These are phyloP conservation scores for Suillus cothurnatus DNA, from an alignment of 768 basidiomycete genomes.

Conservation along the genomic window DNA sequence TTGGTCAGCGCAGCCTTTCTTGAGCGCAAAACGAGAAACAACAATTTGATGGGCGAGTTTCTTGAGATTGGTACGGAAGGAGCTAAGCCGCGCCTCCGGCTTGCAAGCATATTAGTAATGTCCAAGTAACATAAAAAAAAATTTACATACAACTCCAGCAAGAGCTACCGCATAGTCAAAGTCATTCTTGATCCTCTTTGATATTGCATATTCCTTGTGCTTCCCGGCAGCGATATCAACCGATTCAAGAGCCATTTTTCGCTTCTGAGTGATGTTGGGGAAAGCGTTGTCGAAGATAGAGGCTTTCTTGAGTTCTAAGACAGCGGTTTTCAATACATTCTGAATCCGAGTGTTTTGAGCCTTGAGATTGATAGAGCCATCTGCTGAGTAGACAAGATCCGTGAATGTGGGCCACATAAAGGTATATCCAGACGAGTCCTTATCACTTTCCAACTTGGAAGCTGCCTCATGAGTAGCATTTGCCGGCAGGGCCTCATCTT, in stretches of 20 bases:
- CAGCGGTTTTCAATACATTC: not conserved
- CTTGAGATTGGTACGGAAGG: not conserved
- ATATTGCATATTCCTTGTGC: not conserved
- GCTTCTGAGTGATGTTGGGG: not conserved
- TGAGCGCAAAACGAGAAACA: not conserved
- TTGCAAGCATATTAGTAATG: not conserved
- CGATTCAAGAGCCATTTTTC: not conserved
- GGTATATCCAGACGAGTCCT: not conserved
- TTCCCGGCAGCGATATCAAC: not conserved
- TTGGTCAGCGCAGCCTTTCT: not conserved
- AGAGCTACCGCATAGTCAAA: not conserved
- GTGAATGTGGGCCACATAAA: not conserved
- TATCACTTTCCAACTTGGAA: not conserved
- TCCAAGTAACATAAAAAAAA: not conserved
- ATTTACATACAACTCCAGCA: not conserved
- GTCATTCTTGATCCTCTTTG: not conserved
- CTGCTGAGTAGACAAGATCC: not conserved
- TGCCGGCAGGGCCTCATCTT: not conserved
- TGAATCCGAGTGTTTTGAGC: not conserved
- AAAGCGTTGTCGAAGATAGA: not conserved
- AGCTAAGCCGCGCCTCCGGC: not conserved
- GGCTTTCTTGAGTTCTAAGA: not conserved
- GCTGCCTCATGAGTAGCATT: not conserved
- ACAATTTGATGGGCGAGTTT: not conserved
- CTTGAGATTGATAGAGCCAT: not conserved